Conservation (phyloP, 768 basidiomycete genomes). For the Leccinum uliginosum region DNA sequence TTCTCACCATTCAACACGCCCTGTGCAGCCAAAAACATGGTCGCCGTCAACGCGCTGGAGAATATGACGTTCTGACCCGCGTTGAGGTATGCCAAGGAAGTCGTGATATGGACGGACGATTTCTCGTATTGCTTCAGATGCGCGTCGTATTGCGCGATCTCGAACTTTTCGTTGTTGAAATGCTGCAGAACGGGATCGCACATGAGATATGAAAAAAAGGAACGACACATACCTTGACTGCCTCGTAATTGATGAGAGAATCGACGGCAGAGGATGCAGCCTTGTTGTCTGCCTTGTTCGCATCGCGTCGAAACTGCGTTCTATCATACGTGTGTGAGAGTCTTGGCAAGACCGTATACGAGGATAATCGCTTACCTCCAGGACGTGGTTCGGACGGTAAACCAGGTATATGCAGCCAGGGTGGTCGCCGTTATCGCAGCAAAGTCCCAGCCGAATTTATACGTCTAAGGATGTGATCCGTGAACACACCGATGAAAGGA, state of each 20-base stretch:
- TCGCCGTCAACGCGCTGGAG: conserved; percentile 84
- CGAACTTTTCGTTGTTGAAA: conserved; percentile 95
- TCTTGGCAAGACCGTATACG: background rate
- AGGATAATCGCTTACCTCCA: conserved; percentile 64
- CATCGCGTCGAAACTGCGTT: conserved; percentile 89
- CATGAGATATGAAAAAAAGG: background rate
- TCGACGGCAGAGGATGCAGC: conserved; percentile 93
- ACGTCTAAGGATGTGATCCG: conserved; percentile 54
- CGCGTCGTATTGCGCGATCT: conserved; percentile 88
- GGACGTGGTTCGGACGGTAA: conserved; percentile 91
- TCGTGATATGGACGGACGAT: conserved; percentile 90
- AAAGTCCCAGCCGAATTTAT: conserved; percentile 97
- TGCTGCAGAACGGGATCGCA: conserved; percentile 47
- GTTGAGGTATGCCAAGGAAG: conserved; percentile 88
- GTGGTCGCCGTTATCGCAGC: conserved; percentile 85
- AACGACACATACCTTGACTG: conserved; percentile 72
- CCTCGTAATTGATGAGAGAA: conserved; percentile 96
- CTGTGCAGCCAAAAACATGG: conserved; percentile 96
- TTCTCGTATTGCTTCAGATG: conserved; percentile 85
- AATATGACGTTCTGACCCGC: conserved; percentile 98
- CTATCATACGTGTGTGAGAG: conserved; percentile 36
- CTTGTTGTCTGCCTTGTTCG: conserved; percentile 95
- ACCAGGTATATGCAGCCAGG: conserved; percentile 93
- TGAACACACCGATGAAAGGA: background rate
- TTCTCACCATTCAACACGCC: conserved; percentile 80